A percentile compares a stretch with the other conserved stretches of the same genome.
These are phyloP conservation scores for Brasenia schreberi DNA, from an alignment of 164 flowering plant species.

Conservation along the genomic window DNA sequence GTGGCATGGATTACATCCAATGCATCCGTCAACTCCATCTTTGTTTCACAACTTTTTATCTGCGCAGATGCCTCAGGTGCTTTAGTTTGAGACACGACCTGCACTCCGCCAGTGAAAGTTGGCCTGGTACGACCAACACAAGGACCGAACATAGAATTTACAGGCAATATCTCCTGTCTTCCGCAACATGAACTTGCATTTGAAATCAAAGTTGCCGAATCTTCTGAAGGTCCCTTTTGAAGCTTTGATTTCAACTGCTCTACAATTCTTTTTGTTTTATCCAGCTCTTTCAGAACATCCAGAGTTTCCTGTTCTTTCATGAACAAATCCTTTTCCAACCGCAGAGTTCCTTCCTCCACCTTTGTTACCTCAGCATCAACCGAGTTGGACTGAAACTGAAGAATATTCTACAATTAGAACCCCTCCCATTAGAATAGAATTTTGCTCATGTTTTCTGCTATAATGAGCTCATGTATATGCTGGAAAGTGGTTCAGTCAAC, in stretches of 20 bases:
- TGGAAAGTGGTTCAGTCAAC: too few species aligned
- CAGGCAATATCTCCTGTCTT: neutral
- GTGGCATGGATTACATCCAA: too few species aligned
- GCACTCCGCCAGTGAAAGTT: too few species aligned
- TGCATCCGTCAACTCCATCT: too few species aligned
- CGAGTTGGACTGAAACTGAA: neutral
- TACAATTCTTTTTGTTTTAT: conserved; percentile 44
- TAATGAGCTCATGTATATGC: too few species aligned
- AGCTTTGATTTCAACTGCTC: conserved; percentile 59
- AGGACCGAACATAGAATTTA: neutral
- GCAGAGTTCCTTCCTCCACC: conserved; percentile 12
- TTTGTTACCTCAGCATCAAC: neutral
- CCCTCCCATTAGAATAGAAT: neutral
- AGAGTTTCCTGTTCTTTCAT: conserved; percentile 76
- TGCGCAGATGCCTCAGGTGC: too few species aligned
- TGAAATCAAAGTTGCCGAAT: conserved; percentile 6
- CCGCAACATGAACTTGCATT: conserved; percentile 5
- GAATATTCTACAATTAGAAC: neutral
- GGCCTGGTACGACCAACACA: neutral
- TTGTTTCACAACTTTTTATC: neutral
- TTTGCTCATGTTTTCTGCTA: too few species aligned
- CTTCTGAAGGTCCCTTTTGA: conserved; percentile 44
- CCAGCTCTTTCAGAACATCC: conserved; percentile 68
- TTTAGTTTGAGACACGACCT: too few species aligned
- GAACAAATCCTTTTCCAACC: conserved; percentile 57